Evolutionary conservation across 768 basidiomycete species (phyloP), one percentile per base, ranked within the genome.

Genomic region (Lentinus tigrinus): DNA sequence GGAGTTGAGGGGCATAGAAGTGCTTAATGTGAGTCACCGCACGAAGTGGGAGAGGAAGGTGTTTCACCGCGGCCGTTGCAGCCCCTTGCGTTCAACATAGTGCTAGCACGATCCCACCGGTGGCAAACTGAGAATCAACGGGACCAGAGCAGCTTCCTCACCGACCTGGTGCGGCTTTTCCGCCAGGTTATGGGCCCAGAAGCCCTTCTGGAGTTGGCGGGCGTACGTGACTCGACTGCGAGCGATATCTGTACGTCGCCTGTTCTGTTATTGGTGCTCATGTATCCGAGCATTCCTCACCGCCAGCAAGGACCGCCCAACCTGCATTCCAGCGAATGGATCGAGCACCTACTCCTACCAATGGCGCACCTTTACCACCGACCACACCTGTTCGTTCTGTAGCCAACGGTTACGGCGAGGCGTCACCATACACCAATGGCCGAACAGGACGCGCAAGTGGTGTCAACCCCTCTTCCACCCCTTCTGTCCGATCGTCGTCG

Each of bases 31-130:
- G 70, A 67, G 87, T 77, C 21, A 17, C 46, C 50, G 24, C 54
- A 70, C 64, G 39, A 36, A 49, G 52, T 34, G 38, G 62, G 65
- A 40, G 51, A 59, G 14, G 3, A 19, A 40, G 13, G 2, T 31
- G 23, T 28, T 17, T 60, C 24, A 38, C 28, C 19, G 26, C 26
- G 42, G 31, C 28, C 10, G 26, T 28, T 58, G 59, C 63, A 92
- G 91, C 77, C 87, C 19, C 67, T 76, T 23, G 74, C 78, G 19
- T 90, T 96, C 73, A 90, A 88, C 65, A 78, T 98, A 59, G 93
- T 91, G 1, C 81, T 98, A 52, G 85, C 89, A n/a, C 83, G 92
- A 70, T 87, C 92, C 24, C 98, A 98, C 74, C 81, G 77, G 70
- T 98, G 95, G 95, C 82, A 88, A 68, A 91, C 93, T 0, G 95